Conservation (phyloP, 108 stramenopile genomes). For the Nannochloropsis oceanica region DNA sequence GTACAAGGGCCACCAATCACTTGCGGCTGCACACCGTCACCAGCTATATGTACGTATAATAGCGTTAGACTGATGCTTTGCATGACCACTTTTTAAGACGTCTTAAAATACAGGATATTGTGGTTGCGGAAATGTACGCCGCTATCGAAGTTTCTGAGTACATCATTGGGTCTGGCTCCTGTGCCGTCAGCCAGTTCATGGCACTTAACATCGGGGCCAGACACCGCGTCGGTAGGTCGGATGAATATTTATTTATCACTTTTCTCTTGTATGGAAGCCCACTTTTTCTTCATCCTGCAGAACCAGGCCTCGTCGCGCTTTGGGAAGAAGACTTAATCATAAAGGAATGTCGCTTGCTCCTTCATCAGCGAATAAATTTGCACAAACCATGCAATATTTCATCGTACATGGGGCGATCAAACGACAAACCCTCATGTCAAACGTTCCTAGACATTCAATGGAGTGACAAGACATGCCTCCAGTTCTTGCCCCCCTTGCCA, state of each 20-base stretch:
- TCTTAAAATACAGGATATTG: neutral
- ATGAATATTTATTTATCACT: neutral
- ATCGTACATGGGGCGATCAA: no score
- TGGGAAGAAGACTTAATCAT: neutral
- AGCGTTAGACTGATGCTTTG: neutral
- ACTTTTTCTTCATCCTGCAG: neutral
- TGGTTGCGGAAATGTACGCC: neutral
- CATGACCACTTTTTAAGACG: no score
- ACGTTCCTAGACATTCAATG: no score
- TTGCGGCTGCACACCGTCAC: neutral
- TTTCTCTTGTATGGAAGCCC: neutral
- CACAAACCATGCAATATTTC: no score
- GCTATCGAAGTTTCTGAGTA: neutral
- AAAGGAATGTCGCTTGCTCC: neutral
- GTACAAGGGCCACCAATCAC: neutral
- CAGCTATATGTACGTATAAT: neutral
- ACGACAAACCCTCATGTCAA: no score
- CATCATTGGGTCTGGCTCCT: neutral
- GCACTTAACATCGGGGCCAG: neutral
- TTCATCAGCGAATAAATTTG: neutral
- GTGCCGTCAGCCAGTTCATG: neutral
- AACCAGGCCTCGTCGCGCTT: neutral
- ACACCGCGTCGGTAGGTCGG: neutral
- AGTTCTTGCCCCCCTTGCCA: no score
- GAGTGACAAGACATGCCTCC: no score